Base-by-base conservation (phyloP, 352 stramenopile genomes). In the Phytophthora constricta region DNA sequence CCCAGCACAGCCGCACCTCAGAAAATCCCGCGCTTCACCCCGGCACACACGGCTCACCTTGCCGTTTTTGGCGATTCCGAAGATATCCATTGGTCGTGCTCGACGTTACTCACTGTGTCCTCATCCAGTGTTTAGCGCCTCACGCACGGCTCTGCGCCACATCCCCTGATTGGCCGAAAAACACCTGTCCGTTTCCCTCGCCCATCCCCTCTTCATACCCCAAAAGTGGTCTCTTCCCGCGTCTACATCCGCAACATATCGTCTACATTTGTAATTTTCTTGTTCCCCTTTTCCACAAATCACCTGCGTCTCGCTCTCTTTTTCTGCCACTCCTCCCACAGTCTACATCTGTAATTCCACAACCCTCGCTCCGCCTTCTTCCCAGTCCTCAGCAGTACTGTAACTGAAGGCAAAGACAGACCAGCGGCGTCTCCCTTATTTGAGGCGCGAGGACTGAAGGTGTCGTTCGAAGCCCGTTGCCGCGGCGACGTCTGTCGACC, bases 181-280 rank as follows among this genome's bases (percentile, higher is more conserved):
- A 7, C 11, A 16, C 14, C 3, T 42, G 34, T 23, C 41, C n/a
- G 14, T 47, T 47, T 47, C 41, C 41, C 16, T n/a, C 41, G 41
- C 41, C 41, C 41, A 47, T 47, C 41, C 41, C 16, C 17, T 23
- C 22, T 23, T 23, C 41, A 47, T 47, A 47, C 41, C 41, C n/a
- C n/a, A 47, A 11, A 47, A 47, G 41, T 47, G 41, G 41, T 47
- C 41, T 47, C 41, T 47, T 47, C 41, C n/a, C 3, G 22, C 20
- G 11, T 34, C 49, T 62, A 28, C 22, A 2, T 56, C 23, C 16
- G 9, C 26, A 51, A 22, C n/a, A n/a, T n/a, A n/a, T n/a, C n/a
- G n/a, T 68, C 25, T 63, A 50, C 48, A 39, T 55, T 48, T 61
- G 66, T 67, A 62, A 70, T 52, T 65, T 27, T 70, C 43, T 17